Evolutionary conservation across 208 protist genomes (phyloP).

Genomic region (Tritrichomonas musculus): DNA sequence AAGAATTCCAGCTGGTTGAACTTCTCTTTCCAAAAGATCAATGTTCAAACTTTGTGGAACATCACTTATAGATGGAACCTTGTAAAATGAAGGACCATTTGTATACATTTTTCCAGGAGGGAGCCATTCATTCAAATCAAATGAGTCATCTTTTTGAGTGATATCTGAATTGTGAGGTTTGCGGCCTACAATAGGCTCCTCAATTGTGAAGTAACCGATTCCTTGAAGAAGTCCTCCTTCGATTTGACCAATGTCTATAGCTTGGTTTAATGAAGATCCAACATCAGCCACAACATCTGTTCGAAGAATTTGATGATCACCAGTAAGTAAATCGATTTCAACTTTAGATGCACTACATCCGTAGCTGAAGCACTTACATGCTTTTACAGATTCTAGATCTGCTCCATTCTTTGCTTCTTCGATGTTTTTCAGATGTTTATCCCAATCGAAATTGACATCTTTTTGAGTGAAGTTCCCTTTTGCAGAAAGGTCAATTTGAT

Average conservation of each 20-base stretch:
- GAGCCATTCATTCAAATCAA: constrained; percentile 9
- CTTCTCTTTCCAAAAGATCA: constrained; percentile 34
- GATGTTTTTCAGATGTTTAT: too few species aligned
- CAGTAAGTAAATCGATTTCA: constrained; percentile 55
- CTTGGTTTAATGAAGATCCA: constrained; percentile 52
- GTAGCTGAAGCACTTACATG: constrained; percentile 61
- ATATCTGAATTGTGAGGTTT: too few species aligned
- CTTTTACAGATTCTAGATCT: too few species aligned
- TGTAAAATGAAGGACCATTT: constrained; percentile 56
- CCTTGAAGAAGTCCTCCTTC: constrained; percentile 40
- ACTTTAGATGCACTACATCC: constrained; percentile 54
- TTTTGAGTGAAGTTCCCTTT: constrained; percentile 55
- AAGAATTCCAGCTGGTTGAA: constrained; percentile 39
- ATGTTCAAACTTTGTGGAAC: constrained; percentile 54
- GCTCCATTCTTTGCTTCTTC: too few species aligned
- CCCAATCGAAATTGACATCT: constrained; percentile 46
- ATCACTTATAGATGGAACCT: constrained; percentile 62
- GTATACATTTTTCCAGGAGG: constrained; percentile 45
- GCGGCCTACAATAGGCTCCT: not conserved
- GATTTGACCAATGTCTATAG: constrained; percentile 57
- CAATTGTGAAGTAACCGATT: constrained; percentile 30
- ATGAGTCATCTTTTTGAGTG: too few species aligned
- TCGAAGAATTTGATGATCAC: constrained; percentile 46
- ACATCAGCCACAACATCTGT: constrained; percentile 54
- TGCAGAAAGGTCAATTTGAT: constrained; percentile 55